Base-by-base conservation (phyloP, 306 rosid species). In the Rubus parviflorus region DNA sequence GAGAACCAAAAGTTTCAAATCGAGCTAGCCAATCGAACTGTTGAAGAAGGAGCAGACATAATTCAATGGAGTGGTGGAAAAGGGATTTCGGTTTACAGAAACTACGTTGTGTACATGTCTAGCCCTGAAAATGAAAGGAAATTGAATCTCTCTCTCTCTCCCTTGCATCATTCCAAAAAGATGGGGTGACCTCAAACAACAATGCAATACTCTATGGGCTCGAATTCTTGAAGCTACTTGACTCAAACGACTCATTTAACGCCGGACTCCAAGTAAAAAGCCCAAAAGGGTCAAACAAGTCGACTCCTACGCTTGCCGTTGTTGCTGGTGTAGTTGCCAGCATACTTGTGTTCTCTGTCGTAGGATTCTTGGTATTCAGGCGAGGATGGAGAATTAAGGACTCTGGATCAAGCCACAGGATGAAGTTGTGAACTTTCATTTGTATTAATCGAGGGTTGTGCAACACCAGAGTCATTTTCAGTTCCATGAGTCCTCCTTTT, bases 181-280 rank as follows among this genome's bases (percentile, higher is more conserved):
- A 35, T 72, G 60, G 48, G 7, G 1, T 3, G 5, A 51, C 45
- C n/a, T 0, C 0, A 0, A 76, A 0, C 69, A 20, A 8, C 0
- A 83, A 89, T 22, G 82, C 84, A 0, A 19, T 89, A 72, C 68
- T 89, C 57, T 87, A 84, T 20, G 91, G 94, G 0, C 56, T 86
- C 0, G 94, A 89, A 61, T 82, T 89, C 0, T 86, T 89, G 81
- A 89, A 87, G 56, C 65, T 89, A 14, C 82, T 70, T 4, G 43
- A 3, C 0, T 1, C 0, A 12, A 0, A 0, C 87, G 86, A 13
- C 35, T 30, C 35, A 30, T 30, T 30, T 30, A 30, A 30, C 35
- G 56, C 56, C 13, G 62, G 14, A 56, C 56, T 20, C 73, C 83
- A 2, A 6, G 13, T 10, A 48, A 1, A 48, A 1, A 69, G 5